Evolutionary conservation across 1,284 basidiomycete genomes (phyloP), one percentile per base, ranked within the genome.

Genomic region (Cutaneotrichosporon mucoides): DNA sequence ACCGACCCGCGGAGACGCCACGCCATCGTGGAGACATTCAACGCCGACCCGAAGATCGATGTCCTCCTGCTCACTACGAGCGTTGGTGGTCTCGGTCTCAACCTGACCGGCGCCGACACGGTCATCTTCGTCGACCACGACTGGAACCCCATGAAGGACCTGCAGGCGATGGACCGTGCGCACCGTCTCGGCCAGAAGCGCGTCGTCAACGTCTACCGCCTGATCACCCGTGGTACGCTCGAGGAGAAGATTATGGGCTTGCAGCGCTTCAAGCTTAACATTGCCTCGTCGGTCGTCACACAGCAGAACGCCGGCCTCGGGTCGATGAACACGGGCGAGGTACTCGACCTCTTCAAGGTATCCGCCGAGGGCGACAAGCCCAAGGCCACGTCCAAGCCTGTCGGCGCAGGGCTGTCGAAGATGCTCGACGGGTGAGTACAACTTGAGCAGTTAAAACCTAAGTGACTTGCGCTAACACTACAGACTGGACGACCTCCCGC

Each of bases 201-300:
- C 78, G 94, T 98, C 12, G 96, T 99, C 48, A 99, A 98, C 70
- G 96, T 99, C 5, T 99, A 99, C 80, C 88, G 96, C 13, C 80
- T 99, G 57, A 93, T 99, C 71, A 99, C 94, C 11, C 89, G 93
- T 72, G 95, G 94, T 36, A 99, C 96, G 0, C 79, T 99, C 55
- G 96, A 99, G 78, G 95, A 99, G 77, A 98, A 98, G 80, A 99
- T 99, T 70, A 99, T 99, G 96, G 96, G 92, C 50, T 76, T 97
- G 66, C 96, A 99, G 84, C 88, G 93, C 53, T 99, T 99, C 85
- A 99, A 99, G 79, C 82, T 99, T 67, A 98, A 99, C 73, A 93
- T 99, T 67, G 96, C 96, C 15, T 89, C 92, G 69, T 93, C 93
- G 6, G 87, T 99, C 60, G 91, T 99, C 43, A 98, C 92, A 4